Evolutionary conservation across 1,284 basidiomycete genomes (phyloP).

Genomic region (Irpex rosettiformis): DNA sequence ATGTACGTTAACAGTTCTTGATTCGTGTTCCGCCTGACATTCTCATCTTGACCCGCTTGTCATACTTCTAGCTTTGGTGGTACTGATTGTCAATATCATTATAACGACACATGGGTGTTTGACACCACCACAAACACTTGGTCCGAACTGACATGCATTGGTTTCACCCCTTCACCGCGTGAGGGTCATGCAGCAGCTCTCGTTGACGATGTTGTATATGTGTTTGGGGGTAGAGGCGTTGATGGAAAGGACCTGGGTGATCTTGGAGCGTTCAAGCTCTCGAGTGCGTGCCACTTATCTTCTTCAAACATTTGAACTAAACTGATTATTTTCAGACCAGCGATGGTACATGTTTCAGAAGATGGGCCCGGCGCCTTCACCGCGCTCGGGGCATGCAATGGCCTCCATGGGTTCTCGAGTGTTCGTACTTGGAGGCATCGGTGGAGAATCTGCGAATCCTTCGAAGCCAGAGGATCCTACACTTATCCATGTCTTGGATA

Average conservation of each 20-base stretch:
- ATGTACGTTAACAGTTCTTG: conserved; percentile 49
- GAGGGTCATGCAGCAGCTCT: conserved; percentile 97
- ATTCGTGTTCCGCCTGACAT: not conserved
- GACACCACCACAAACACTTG: conserved; percentile 82
- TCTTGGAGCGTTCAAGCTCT: conserved; percentile 94
- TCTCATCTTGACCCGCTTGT: conserved; percentile 5
- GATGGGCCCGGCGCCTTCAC: conserved; percentile 93
- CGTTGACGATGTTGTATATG: conserved; percentile 97
- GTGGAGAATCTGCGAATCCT: conserved; percentile 83
- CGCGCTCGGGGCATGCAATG: conserved; percentile 94
- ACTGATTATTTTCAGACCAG: conserved; percentile 43
- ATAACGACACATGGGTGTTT: conserved; percentile 99
- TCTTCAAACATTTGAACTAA: not conserved
- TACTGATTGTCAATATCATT: conserved; percentile 97
- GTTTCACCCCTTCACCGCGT: conserved; percentile 93
- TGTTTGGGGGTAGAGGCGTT: conserved; percentile 96
- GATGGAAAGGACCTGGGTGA: conserved; percentile 97
- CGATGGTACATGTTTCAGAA: conserved; percentile 99
- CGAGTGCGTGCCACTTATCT: conserved; percentile 58
- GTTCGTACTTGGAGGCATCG: conserved; percentile 85
- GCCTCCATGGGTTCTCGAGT: conserved; percentile 86
- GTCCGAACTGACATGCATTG: conserved; percentile 95
- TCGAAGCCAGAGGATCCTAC: conserved; percentile 79
- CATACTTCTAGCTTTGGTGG: conserved; percentile 81
- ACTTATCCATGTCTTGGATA: conserved; percentile 88